phyloP scores from a whole-genome alignment of 106 monocot genomes.

The Dendrobium catenatum region DNA sequence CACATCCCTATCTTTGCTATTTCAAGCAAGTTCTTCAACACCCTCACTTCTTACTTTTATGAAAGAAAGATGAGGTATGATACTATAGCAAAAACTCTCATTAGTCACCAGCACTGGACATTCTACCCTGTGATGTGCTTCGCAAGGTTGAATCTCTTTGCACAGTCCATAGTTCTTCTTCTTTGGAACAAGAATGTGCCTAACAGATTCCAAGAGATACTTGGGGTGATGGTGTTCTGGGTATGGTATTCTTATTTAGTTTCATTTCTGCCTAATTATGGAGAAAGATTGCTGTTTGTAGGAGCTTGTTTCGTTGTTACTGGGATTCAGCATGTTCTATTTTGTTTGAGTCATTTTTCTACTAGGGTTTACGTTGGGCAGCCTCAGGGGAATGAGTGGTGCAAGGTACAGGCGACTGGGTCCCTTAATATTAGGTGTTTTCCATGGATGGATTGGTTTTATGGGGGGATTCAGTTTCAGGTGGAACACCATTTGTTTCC shows the following conservation, averaged over 20 bases:
- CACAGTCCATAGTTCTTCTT: background rate
- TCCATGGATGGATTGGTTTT: conserved; percentile 52
- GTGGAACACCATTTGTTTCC: conserved; percentile 7
- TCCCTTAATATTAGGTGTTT: conserved; percentile 27
- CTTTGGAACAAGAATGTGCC: conserved; percentile 19
- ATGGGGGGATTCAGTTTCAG: conserved; percentile 38
- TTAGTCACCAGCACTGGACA: background rate
- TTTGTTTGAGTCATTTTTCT: conserved; percentile 20
- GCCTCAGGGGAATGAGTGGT: conserved; percentile 28
- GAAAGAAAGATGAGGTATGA: conserved; percentile 6
- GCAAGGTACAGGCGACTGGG: conserved; percentile 34
- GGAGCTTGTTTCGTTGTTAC: conserved; percentile 11
- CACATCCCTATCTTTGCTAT: no score
- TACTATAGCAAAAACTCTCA: background rate
- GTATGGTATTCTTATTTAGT: conserved; percentile 33
- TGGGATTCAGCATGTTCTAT: conserved; percentile 21
- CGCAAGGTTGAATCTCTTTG: background rate
- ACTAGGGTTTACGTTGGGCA: conserved; percentile 20
- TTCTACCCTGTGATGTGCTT: background rate
- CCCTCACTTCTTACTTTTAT: no score
- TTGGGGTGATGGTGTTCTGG: conserved; percentile 25
- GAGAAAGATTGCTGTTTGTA: conserved; percentile 24
- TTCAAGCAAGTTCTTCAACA: no score
- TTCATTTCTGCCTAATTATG: conserved; percentile 21
- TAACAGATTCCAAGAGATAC: conserved; percentile 18